These are phyloP conservation scores for Beta lomatogona DNA, from an alignment of 179 eudicot genomes.

Conservation along the genomic window DNA sequence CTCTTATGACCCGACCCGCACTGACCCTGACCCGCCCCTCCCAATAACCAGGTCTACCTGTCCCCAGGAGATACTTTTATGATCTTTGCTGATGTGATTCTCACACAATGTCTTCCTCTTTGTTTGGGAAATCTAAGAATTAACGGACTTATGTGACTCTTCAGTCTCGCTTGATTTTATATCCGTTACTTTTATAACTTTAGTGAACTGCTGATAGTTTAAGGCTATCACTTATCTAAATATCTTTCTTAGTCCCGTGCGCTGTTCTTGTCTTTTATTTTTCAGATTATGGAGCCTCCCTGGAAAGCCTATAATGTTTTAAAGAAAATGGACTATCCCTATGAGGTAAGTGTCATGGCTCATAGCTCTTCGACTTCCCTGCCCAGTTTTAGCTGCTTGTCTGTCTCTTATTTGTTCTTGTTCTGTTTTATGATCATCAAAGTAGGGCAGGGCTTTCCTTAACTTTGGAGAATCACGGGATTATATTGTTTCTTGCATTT, in stretches of 20 bases:
- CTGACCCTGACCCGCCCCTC: too few species aligned
- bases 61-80: too few species aligned
- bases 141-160: neutral
- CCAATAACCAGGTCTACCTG: too few species aligned
- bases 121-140: neutral
- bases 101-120: neutral
- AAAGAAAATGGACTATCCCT: slow-evolving; percentile 90
- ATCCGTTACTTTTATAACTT: slow-evolving; percentile 15
- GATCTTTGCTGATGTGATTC: neutral
- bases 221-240: neutral
- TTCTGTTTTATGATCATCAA: neutral
- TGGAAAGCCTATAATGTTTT: slow-evolving; percentile 80
- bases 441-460: neutral
- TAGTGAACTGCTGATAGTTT: slow-evolving; percentile 8
- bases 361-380: neutral
- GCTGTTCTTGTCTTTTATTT: slow-evolving; percentile 9
- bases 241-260: neutral
- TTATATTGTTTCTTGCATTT: neutral
- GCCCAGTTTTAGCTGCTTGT: neutral
- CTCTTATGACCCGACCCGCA: too few species aligned
- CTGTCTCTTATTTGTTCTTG: neutral
- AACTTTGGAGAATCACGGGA: neutral
- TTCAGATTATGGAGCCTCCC: slow-evolving; percentile 95
- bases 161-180: neutral
- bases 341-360: slow-evolving; percentile 52